Percentiles rank a stretch among this genome's conserved stretches.
phyloP scores from a whole-genome alignment of 352 stramenopile species.

The Phytophthora capsici region DNA sequence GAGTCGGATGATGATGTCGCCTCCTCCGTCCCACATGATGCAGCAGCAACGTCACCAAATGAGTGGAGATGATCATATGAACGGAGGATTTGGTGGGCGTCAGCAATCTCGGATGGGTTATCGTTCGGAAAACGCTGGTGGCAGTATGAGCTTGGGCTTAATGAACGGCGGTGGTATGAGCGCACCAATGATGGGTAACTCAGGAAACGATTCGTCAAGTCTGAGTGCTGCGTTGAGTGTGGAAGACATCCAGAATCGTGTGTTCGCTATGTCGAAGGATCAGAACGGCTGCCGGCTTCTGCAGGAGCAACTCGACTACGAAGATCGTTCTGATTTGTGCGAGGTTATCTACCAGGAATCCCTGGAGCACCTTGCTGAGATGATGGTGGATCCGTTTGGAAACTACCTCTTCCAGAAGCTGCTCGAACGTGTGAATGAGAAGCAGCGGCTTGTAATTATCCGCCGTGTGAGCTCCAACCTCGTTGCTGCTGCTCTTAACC shows the following conservation, averaged over 20 bases:
- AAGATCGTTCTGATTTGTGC: slow-evolving; percentile 91
- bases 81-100: slow-evolving; percentile 29
- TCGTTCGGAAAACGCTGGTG: slow-evolving; percentile 32
- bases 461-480: slow-evolving; percentile 93
- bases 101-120: slow-evolving; percentile 37
- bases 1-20: slow-evolving; percentile 43
- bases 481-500: slow-evolving; percentile 96
- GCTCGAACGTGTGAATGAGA: slow-evolving; percentile 92
- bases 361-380: slow-evolving; percentile 95
- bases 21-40: slow-evolving; percentile 39
- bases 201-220: slow-evolving; percentile 27
- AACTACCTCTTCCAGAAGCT: slow-evolving; percentile 99
- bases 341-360: slow-evolving; percentile 97
- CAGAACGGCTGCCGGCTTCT: slow-evolving; percentile 97
- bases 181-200: slow-evolving; percentile 34
- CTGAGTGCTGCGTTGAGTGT: slow-evolving; percentile 61
- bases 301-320: slow-evolving; percentile 96
- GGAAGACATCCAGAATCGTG: slow-evolving; percentile 78
- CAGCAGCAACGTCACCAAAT: slow-evolving; percentile 46
- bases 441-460: slow-evolving; percentile 93
- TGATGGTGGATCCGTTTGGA: slow-evolving; percentile 99
- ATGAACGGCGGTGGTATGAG: slow-evolving; percentile 38
- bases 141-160: slow-evolving; percentile 26
- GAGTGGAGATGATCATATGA: slow-evolving; percentile 34
- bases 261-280: slow-evolving; percentile 93